Evolutionary conservation across 768 basidiomycete genomes (phyloP), one percentile per base, ranked within the genome.

Genomic region (Trametes cinnabarina): DNA sequence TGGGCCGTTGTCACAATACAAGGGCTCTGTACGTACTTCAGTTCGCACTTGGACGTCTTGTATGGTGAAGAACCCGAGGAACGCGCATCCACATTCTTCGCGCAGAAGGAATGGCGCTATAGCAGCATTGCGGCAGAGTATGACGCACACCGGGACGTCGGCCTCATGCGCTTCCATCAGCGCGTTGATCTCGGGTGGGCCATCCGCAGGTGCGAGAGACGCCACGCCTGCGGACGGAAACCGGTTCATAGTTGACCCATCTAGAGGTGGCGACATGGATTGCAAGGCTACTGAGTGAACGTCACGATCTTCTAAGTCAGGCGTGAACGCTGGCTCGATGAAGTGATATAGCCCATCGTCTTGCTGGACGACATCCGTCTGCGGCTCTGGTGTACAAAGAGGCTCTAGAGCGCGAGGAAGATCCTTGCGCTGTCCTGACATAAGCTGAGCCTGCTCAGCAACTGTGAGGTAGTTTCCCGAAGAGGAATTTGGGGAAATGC

Each of bases 51-150:
- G 30, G 8, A 59, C 52, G 12, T 48, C 40, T 4, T 9, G n/a
- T 3, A 59, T 41, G 34, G 14, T 19, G 52, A 59, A 59, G 11
- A 59, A 49, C 4, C 58, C 58, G 3, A 59, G 30, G 17, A 59
- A 48, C 3, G 52, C 52, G 26, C 58, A 59, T 2, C 51, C 58
- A 23, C 52, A 43, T 15, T 32, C 47, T 8, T 34, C 44, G 6
- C 51, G 52, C 11, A 59, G 41, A 4, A 14, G 6, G 37, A 54
- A 37, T 3, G 58, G 51, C 1, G 47, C 28, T 7, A 59, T 25
- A 1, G 28, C 28, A 12, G 58, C 46, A 17, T 34, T 35, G 3
- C 41, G 12, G 20, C 51, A 59, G 15, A 59, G 47, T 3, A 59
- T 22, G 25, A 59, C 22, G 41, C 40, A 54, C 40, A 53, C 28